Percentiles rank a stretch among this genome's conserved stretches.
phyloP scores from a whole-genome alignment of 2,329 filamentous ascomycete species.

The Epichloe sibirici region DNA sequence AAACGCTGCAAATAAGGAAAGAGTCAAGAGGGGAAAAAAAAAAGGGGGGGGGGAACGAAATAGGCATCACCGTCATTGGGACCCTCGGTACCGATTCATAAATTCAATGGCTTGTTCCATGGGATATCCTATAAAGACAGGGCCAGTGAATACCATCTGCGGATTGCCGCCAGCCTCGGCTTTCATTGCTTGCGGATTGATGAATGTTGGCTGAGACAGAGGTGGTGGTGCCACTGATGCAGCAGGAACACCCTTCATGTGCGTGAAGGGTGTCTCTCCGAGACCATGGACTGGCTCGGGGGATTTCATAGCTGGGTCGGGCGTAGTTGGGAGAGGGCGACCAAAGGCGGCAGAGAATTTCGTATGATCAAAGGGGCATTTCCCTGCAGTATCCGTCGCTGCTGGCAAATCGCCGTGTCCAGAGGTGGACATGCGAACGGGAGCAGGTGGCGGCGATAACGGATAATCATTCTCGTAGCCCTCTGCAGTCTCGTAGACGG shows the following conservation, averaged over 20 bases:
- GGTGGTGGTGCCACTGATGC: constrained; percentile 7
- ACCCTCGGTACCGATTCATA: constrained; percentile 45
- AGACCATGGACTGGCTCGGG: constrained; percentile 1
- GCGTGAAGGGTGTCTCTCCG: constrained; percentile 12
- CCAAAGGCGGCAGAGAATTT: constrained; percentile 28
- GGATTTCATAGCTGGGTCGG: constrained; percentile 8
- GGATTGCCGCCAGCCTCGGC: constrained; percentile 26
- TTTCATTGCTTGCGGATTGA: constrained; percentile 31
- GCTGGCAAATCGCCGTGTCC: constrained; percentile 12
- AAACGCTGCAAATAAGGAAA: constrained; percentile 1
- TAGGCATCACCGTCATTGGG: constrained; percentile 10
- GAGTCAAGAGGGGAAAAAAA: background rate
- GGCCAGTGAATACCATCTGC: constrained; percentile 81
- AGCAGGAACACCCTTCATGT: constrained; percentile 7
- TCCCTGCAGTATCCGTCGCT: constrained; percentile 21
- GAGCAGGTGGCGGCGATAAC: constrained; percentile 44
- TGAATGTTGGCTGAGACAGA: constrained; percentile 35
- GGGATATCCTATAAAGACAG: constrained; percentile 86
- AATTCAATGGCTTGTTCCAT: constrained; percentile 70
- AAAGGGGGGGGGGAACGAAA: background rate
- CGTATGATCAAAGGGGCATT: constrained; percentile 47
- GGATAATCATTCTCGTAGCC: constrained; percentile 28
- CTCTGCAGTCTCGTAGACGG: constrained; percentile 35
- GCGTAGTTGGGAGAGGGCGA: constrained; percentile 9
- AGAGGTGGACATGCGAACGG: constrained; percentile 36